Conservation (phyloP, 352 stramenopile species). For the Phytophthora quininea region DNA sequence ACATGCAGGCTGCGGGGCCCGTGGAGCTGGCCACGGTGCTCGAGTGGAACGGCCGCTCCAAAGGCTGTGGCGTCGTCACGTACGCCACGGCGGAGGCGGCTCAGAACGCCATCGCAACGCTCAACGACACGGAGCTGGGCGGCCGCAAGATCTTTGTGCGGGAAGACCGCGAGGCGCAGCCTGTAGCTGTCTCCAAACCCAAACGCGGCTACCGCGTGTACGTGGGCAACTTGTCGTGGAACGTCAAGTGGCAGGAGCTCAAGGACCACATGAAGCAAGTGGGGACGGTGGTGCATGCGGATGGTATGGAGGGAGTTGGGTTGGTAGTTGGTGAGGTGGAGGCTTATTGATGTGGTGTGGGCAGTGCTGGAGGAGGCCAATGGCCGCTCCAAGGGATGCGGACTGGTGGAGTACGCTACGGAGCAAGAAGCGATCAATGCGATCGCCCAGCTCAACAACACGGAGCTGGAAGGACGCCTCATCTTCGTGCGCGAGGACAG, state of each 20-base stretch:
- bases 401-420: conserved; percentile 72
- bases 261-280: conserved; percentile 95
- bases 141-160: conserved; percentile 95
- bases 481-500: conserved; percentile 91
- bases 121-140: conserved; percentile 93
- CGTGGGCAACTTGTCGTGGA: conserved; percentile 93
- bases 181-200: conserved; percentile 20
- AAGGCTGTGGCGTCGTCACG: conserved; percentile 95
- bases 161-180: conserved; percentile 89
- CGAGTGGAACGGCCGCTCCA: conserved; percentile 74
- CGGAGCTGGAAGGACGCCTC: conserved; percentile 90
- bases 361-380: conserved; percentile 78
- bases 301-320: conserved; percentile 43
- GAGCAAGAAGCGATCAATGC: conserved; percentile 82
- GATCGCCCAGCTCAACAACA: conserved; percentile 92
- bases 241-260: conserved; percentile 94
- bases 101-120: conserved; percentile 76
- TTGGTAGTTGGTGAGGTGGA: not conserved
- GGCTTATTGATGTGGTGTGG: conserved; percentile 2
- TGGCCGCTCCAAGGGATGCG: conserved; percentile 92
- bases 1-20: conserved; percentile 75
- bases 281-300: conserved; percentile 81
- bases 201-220: conserved; percentile 77
- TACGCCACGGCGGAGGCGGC: conserved; percentile 87
- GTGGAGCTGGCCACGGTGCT: conserved; percentile 74